Evolutionary conservation across 2,329 filamentous ascomycete genomes (phyloP).

Genomic region (Nemania sp.): DNA sequence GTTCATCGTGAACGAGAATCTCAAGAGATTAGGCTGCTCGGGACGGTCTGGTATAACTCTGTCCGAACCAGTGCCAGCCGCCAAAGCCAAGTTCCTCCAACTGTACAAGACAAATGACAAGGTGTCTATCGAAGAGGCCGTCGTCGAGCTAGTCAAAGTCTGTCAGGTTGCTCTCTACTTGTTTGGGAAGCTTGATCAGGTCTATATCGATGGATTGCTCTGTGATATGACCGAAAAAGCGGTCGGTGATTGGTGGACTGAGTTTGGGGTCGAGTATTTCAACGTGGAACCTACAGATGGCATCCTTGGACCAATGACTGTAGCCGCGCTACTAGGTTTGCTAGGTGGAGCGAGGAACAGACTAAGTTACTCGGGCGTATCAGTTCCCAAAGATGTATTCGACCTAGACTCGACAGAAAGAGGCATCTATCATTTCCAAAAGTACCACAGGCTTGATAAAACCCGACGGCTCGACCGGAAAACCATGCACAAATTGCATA

Average conservation of each 20-base stretch:
- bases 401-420: constrained; percentile 81
- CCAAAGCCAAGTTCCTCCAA: constrained; percentile 87
- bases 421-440: constrained; percentile 87
- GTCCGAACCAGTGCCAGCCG: constrained; percentile 75
- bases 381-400: constrained; percentile 88
- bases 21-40: constrained; percentile 90
- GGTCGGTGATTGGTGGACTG: constrained; percentile 93
- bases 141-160: constrained; percentile 85
- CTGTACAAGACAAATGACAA: constrained; percentile 86
- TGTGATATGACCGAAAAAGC: constrained; percentile 92
- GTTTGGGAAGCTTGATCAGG: constrained; percentile 83
- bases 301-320: constrained; percentile 87
- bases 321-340: constrained; percentile 83
- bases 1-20: constrained; percentile 91
- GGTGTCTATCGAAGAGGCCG: constrained; percentile 74
- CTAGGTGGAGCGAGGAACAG: constrained; percentile 89
- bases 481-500: constrained; percentile 80
- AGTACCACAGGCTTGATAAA: constrained; percentile 77
- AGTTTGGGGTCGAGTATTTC: constrained; percentile 89
- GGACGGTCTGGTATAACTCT: constrained; percentile 85
- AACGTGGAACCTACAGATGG: constrained; percentile 92
- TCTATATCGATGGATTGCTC: constrained; percentile 88
- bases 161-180: constrained; percentile 88
- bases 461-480: constrained; percentile 80
- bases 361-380: constrained; percentile 79